Conservation (phyloP, 1,139 yeast genomes). For the Ogataea hybrid region DNA sequence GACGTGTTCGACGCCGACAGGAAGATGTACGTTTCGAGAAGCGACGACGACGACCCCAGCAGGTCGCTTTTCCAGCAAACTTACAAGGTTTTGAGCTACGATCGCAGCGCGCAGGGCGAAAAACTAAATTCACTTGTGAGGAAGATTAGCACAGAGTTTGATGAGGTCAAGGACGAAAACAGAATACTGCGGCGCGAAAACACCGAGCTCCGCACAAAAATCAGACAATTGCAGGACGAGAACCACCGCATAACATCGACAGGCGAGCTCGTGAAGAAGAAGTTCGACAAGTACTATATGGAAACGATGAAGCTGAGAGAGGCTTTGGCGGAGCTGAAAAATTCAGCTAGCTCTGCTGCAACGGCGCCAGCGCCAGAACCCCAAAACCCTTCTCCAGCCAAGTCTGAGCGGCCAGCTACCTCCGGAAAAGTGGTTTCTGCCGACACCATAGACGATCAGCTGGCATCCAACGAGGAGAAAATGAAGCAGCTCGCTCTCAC, state of each 20-base stretch:
- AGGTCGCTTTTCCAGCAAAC: slow-evolving; percentile 24
- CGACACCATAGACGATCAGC: slow-evolving; percentile 1
- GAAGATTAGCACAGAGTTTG: slow-evolving; percentile 22
- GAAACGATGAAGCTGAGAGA: slow-evolving; percentile 16
- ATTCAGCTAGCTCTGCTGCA: background rate
- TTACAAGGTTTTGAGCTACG: slow-evolving; percentile 24
- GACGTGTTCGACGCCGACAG: slow-evolving; percentile 25
- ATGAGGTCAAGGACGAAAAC: slow-evolving; percentile 16
- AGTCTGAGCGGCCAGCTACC: too few species aligned
- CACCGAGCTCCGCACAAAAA: slow-evolving; percentile 4
- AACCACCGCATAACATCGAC: slow-evolving; percentile 5
- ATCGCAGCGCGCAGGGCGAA: slow-evolving; percentile 19
- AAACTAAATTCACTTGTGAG: slow-evolving; percentile 19
- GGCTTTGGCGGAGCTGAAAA: slow-evolving; percentile 5
- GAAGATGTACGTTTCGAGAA: slow-evolving; percentile 9
- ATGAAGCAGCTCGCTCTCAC: slow-evolving; percentile 9
- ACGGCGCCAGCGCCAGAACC: background rate
- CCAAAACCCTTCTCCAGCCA: too few species aligned
- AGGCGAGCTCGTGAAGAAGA: slow-evolving; percentile 17
- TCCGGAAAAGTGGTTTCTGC: background rate
- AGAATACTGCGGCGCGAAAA: slow-evolving; percentile 11
- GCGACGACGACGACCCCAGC: slow-evolving; percentile 18
- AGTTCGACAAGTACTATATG: slow-evolving; percentile 18
- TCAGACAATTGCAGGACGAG: slow-evolving; percentile 14
- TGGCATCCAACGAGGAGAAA: slow-evolving; percentile 6